Evolutionary conservation across 805 yeast genomes (phyloP), one percentile per base, ranked within the genome.

Genomic region (Tetrapisispora nanseiensis): DNA sequence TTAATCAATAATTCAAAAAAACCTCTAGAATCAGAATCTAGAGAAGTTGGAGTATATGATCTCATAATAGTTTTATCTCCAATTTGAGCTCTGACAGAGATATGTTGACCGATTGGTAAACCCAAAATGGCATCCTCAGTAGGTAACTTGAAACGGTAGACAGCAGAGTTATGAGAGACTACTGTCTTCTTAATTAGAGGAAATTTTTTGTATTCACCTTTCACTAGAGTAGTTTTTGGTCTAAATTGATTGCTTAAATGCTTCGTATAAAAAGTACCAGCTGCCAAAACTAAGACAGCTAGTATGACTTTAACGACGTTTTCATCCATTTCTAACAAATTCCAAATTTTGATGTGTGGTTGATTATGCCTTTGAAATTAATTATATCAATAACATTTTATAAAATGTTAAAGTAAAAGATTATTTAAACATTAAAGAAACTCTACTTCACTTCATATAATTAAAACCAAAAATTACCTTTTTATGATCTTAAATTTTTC

Each of bases 31-130:
- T 78, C 83, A 26, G 66, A 64, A 61, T 84, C 89, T 52, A 81
- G 72, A 21, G 95, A 80, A 50, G 86, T 80, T 40, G 97, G 96
- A 6, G 96, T 87, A 68, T 90, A 89, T 5, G 94, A 83, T 65
- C 95, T 76, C 40, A 82, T 76, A 40, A 86, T 71, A 54, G 82
- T 89, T 66, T 84, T 84, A 42, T 82, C 95, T 52, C 78, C 75
- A 54, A 87, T 80, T 33, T 63, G 68, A 16, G 94, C 90, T 18
- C 76, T 76, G 53, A 89, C 78, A 35, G 86, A 75, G 58, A 90
- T 81, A 62, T 90, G 97, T 68, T 90, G 97, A 41, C 97, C 97
- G 56, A 86, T 81, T 43, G 96, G 96, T 50, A 90, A 72, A 9
- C 96, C 96, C 48, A 90, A 73, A 36, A 78, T 70, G 59, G 84